Conservation (phyloP, 208 protist species). For the Trypanosoma cruzi region DNA sequence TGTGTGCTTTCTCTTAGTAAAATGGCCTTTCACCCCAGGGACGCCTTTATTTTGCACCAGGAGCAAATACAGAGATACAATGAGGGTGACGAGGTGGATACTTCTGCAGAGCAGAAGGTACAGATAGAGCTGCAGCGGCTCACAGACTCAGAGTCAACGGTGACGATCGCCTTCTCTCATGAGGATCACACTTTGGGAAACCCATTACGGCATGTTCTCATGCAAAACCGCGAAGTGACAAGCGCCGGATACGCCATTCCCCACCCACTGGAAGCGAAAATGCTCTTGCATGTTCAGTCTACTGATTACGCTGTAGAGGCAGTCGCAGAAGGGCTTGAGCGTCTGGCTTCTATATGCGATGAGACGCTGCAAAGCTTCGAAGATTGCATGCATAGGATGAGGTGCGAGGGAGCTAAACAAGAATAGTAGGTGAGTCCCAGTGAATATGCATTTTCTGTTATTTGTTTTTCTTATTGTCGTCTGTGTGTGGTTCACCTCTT, state of each 20-base stretch:
- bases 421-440: conserved; percentile 2
- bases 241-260: conserved; percentile 94
- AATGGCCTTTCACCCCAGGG: conserved; percentile 75
- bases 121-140: conserved; percentile 86
- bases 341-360: conserved; percentile 82
- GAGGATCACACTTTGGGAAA: conserved; percentile 95
- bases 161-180: conserved; percentile 85
- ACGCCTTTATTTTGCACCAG: conserved; percentile 90
- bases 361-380: conserved; percentile 78
- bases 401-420: conserved; percentile 11
- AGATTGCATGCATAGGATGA: conserved; percentile 45
- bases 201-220: conserved; percentile 90
- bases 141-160: conserved; percentile 72
- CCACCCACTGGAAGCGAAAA: conserved; percentile 93
- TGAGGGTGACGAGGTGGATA: conserved; percentile 92
- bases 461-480: conserved; percentile 13
- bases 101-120: conserved; percentile 88
- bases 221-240: conserved; percentile 89
- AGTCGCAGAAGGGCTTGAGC: conserved; percentile 77
- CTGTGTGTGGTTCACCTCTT: neutral
- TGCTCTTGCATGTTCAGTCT: conserved; percentile 91
- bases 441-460: conserved; percentile 11
- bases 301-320: conserved; percentile 90
- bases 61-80: conserved; percentile 88
- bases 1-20: neutral